phyloP scores from a whole-genome alignment of 495 filamentous ascomycete species.

The Aspergillus steynii region DNA sequence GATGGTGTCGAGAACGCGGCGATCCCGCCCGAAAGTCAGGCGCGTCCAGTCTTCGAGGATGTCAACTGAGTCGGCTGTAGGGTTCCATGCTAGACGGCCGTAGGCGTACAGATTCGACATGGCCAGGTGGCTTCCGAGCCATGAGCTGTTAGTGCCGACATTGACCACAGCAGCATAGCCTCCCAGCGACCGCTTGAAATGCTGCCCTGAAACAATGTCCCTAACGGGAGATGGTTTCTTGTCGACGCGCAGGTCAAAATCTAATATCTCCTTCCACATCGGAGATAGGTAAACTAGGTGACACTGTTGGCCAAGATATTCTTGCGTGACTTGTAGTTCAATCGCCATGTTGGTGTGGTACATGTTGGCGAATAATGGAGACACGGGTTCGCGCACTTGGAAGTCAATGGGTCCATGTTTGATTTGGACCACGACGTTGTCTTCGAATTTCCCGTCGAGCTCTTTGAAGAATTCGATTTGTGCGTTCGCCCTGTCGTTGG shows the following conservation, averaged over 20 bases:
- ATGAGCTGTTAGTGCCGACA: constrained; percentile 65
- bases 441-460: constrained; percentile 65
- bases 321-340: constrained; percentile 66
- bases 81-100: constrained; percentile 65
- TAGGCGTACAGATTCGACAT: constrained; percentile 76
- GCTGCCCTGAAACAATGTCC: constrained; percentile 59
- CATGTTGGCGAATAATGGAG: constrained; percentile 69
- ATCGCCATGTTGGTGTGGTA: constrained; percentile 58
- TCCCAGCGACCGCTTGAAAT: constrained; percentile 57
- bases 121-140: constrained; percentile 66
- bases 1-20: constrained; percentile 55
- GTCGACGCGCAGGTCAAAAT: constrained; percentile 66
- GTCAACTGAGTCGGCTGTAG: constrained; percentile 40
- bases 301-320: constrained; percentile 71
- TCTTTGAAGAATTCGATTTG: constrained; percentile 66
- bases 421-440: constrained; percentile 71
- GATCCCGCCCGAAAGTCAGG: constrained; percentile 61
- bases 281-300: constrained; percentile 68
- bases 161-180: constrained; percentile 71
- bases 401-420: constrained; percentile 78
- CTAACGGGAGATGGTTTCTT: constrained; percentile 50
- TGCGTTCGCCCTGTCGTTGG: constrained; percentile 66
- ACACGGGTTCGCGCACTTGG: constrained; percentile 69
- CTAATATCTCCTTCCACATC: constrained; percentile 65
- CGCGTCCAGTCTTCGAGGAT: constrained; percentile 66